These are phyloP conservation scores for Gynostemma pentaphyllum DNA, from an alignment of 306 rosid genomes.

Conservation along the genomic window DNA sequence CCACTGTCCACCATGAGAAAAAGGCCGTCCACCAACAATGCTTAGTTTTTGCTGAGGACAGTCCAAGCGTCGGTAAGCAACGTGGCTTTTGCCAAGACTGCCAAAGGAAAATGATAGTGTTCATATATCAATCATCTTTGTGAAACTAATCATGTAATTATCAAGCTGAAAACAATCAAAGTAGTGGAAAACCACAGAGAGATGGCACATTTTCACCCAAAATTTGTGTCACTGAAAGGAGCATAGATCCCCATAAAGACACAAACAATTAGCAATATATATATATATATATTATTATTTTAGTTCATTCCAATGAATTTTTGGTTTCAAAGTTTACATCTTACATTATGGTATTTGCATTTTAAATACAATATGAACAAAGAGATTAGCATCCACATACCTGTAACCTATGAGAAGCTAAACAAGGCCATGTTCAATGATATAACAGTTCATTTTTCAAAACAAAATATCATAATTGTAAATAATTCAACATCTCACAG, in stretches of 20 bases:
- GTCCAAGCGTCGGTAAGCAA: slow-evolving; percentile 60
- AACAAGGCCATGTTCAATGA: no score
- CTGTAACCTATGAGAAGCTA: no score
- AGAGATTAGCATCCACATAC: no score
- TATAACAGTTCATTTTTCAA: no score
- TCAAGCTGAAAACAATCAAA: not conserved
- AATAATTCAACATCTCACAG: no score
- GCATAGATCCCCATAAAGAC: not conserved
- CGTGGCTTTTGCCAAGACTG: slow-evolving; percentile 84
- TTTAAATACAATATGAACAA: no score
- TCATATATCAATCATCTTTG: slow-evolving; percentile 16
- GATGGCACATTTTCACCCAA: not conserved
- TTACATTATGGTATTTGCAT: no score
- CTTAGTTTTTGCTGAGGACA: slow-evolving; percentile 61
- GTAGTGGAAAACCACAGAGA: not conserved
- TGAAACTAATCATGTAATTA: not conserved
- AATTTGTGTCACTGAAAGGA: not conserved
- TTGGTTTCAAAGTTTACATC: no score
- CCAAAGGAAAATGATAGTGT: slow-evolving; percentile 17
- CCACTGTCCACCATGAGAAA: slow-evolving; percentile 59
- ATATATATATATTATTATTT: not conserved
- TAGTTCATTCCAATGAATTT: no score
- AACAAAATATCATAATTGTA: no score
- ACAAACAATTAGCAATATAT: not conserved
- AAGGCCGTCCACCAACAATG: slow-evolving; percentile 86